Conservation (phyloP, 208 protist genomes). For the Crithidia brevicula region DNA sequence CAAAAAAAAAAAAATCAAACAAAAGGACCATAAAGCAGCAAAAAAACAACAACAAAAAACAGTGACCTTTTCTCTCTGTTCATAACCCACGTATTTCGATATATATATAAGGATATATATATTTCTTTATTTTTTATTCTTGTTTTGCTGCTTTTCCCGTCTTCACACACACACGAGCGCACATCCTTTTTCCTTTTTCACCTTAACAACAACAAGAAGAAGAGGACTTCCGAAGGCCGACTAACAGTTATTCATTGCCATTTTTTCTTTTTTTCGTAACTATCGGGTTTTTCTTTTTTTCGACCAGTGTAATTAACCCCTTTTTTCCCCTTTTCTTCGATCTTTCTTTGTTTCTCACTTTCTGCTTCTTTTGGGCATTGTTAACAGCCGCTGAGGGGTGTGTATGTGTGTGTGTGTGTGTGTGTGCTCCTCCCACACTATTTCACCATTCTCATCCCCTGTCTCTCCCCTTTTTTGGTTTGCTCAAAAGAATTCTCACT, state of each 20-base stretch:
- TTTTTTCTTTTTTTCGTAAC: too few species aligned
- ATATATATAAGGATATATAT: not conserved
- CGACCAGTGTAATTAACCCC: not conserved
- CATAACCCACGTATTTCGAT: too few species aligned
- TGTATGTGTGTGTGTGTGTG: not conserved
- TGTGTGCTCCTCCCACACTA: not conserved
- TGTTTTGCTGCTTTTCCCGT: conserved; percentile 9
- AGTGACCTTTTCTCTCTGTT: too few species aligned
- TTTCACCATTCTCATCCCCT: not conserved
- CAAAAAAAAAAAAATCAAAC: not conserved
- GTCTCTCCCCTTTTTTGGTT: too few species aligned
- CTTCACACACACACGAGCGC: not conserved
- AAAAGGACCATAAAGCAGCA: not conserved
- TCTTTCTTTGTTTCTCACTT: not conserved
- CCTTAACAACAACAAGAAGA: too few species aligned
- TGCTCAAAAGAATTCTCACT: too few species aligned
- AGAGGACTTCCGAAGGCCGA: too few species aligned
- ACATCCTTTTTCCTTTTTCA: not conserved
- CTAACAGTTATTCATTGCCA: too few species aligned
- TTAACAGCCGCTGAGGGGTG: not conserved
- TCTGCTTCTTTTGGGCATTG: not conserved
- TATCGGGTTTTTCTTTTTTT: conserved; percentile 3
- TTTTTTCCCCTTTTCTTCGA: not conserved
- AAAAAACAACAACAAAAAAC: too few species aligned
- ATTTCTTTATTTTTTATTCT: conserved; percentile 5